Evolutionary conservation across 805 yeast species (phyloP), one percentile per base, ranked within the genome.

Genomic region (Wickerhamomyces bisporus): DNA sequence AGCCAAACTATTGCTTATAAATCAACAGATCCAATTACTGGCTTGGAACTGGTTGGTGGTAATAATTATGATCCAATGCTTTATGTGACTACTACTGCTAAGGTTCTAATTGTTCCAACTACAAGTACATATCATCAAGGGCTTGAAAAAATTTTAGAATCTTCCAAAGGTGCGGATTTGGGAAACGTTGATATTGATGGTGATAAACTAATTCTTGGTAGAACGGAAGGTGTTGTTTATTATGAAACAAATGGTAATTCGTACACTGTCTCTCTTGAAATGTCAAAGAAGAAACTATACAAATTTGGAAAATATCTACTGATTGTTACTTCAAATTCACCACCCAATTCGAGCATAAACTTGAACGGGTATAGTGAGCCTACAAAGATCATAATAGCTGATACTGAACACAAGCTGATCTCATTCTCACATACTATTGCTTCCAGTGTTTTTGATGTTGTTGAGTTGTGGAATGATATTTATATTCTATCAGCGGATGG

Each of bases 1-100:
- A 75, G 93, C 46, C 98, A 91, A 52, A 66, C 97, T 21, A 58
- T 82, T 0, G 79, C 89, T 1, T 86, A 79, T 54, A 86, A 82
- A 41, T 60, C 62, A 13, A 63, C 70, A 3, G 93, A 86, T 34
- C 95, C 97, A 1, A 72, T 93, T 15, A 91, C 98, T 0, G 82
- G 86, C 0, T 61, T 91, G 1, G 72, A 74, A 21, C 75, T 89
- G 47, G 69, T 69, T 36, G 60, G 52, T 13, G 60, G 53, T 12
- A 54, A 60, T 34, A 45, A 55, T 23, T 71, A 75, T 34, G 70
- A 69, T 13, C 70, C 73, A 2, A 61, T 74, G 24, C 61, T 88
- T 13, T 88, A 75, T 55, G 82, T 86, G 15, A 69, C 91, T 1
- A 84, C 97, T 0, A 79, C 93, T 0, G 75, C 82, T 13, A 80